These are phyloP conservation scores for Beauveria medogensis DNA, from an alignment of 2,329 filamentous ascomycete genomes.

Conservation along the genomic window DNA sequence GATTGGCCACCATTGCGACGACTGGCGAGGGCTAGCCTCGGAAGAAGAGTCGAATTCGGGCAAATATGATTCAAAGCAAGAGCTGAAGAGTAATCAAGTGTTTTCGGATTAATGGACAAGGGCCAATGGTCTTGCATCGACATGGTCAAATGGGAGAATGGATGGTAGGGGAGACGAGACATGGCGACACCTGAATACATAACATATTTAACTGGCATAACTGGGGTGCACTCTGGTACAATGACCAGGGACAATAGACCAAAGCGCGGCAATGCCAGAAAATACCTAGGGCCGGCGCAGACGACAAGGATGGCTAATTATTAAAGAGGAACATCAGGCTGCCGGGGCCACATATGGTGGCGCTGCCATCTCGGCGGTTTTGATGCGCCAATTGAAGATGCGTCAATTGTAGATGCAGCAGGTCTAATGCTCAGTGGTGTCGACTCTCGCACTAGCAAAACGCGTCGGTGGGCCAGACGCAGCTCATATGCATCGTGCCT, in stretches of 20 bases:
- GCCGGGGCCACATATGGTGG: not conserved
- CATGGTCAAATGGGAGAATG: not conserved
- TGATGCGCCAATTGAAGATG: not conserved
- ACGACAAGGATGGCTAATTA: not conserved
- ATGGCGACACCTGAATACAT: not conserved
- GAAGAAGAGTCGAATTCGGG: not conserved
- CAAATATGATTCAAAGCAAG: not conserved
- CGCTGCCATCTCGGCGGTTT: constrained; percentile 4
- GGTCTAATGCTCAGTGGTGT: not conserved
- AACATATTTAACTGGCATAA: not conserved
- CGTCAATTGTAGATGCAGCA: not conserved
- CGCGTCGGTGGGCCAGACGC: not conserved
- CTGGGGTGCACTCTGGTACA: not conserved
- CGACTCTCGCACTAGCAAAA: not conserved
- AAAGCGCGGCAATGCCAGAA: not conserved
- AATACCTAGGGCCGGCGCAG: not conserved
- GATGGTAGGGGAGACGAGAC: not conserved
- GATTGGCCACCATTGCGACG: constrained; percentile 4
- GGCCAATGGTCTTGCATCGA: not conserved
- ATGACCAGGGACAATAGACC: not conserved
- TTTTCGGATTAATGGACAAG: not conserved
- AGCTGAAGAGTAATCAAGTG: not conserved
- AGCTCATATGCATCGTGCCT: not conserved
- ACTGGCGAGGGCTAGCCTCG: not conserved
- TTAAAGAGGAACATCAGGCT: not conserved